Evolutionary conservation across 2,329 filamentous ascomycete species (phyloP), one percentile per base, ranked within the genome.

Genomic region (Elsinoe batatas): DNA sequence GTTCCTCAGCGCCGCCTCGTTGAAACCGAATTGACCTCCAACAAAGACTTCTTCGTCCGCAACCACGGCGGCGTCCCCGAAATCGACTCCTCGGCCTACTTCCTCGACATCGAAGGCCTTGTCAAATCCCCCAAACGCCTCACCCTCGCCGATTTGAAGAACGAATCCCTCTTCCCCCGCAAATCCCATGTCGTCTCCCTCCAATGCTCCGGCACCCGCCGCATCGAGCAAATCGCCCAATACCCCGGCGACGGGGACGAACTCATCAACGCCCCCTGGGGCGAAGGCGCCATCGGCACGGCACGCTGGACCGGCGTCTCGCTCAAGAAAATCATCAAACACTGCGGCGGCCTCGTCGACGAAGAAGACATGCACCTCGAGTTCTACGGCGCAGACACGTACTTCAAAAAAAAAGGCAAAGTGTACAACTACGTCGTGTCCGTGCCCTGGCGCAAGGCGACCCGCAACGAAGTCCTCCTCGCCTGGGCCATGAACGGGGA

Each of bases 401-500:
- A 88, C 63, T 84, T 88, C 72, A 88, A 88, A 66, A 88, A 88
- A 66, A 79, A 82, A 50, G 75, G 77, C 13, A 70, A 84, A 43
- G 74, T 78, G 0, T 79, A 79, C 70, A 88, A 88, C 66, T 88
- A 87, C 61, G 73, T 79, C 17, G 82, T 87, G 47, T 80, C 76
- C 12, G 81, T 87, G 0, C 84, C 85, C 0, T 83, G 77, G 72
- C 76, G 77, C 5, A 88, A 88, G 67, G 83, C 86, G 46, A 83
- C 82, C 60, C 81, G 81, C 54, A 74, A 77, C 1, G 81, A 87
- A 62, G 84, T 87, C 0, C 71, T 87, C 50, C 72, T 87, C 0
- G 80, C 79, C 0, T 87, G 82, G 82, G 80, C 85, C 62, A 87
- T 87, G 84, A 87, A 87, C 60, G 83, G 79, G 4, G 71, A 84